Base-by-base conservation (phyloP, 192 early-diverging fungal species). In the Umbelopsis sp. region DNA sequence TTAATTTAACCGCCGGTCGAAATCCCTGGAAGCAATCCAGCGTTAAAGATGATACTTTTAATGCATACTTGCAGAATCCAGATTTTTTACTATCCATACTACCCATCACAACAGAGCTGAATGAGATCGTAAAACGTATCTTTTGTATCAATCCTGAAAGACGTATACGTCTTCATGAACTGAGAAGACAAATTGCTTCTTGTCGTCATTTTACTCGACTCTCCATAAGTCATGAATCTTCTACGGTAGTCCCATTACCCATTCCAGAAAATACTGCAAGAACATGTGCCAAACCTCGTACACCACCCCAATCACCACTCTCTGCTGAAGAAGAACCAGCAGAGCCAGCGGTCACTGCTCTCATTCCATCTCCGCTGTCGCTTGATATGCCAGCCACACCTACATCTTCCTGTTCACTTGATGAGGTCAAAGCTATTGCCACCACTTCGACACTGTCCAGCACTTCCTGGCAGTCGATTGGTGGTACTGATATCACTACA, bases 1-100 rank as follows among this genome's bases (percentile, higher is more conserved):
- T 96, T 79, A 97, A 97, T 77, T 77, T 97, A 72, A 79, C 94
- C 49, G 89, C 89, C 29, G 94, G 95, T 32, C 88, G 94, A 67
- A 94, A 94, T 69, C 91, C 91, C 16, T 93, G 91, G 92, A 86
- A 88, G 69, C 83, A 87, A 53, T 89, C 91, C 16, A 85, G 86
- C 69, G 74, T 82, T 2, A 80, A 90, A 5, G 95, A 97, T 69
- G 86, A 91, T 7, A 90, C 93, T 24, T 97, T 95, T 82, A 81
- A 84, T 51, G 88, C 93, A 49, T 93, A 86, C 73, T 69, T 87
- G 8, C 73, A 80, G 43, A 83, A 93, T 65, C 87, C 89, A 22
- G 71, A 83, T 38, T 84, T 93, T 51, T 69, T 93, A 31, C 83
- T 83, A 62, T 79, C 82, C 25, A 91, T 91, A 45, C 83, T 93